phyloP scores from a whole-genome alignment of 352 stramenopile species.

The Globisporangium camurandrum region DNA sequence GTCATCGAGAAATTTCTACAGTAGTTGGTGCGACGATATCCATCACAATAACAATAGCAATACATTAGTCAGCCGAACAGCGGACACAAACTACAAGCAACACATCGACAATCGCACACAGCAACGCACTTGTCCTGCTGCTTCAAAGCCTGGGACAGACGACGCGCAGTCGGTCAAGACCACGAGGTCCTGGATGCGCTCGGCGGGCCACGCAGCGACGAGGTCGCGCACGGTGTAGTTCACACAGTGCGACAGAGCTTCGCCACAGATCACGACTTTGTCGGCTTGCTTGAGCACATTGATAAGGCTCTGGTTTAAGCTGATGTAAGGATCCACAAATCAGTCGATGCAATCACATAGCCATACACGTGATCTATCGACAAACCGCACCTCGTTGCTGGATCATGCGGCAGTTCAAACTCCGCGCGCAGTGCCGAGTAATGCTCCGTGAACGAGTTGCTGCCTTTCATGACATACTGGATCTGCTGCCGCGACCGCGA shows the following conservation, averaged over 20 bases:
- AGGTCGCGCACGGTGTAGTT: conserved; percentile 95
- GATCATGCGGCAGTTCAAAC: conserved; percentile 78
- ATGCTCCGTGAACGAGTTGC: conserved; percentile 94
- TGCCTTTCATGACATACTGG: conserved; percentile 91
- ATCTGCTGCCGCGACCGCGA: conserved; percentile 50
- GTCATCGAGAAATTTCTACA: conserved; percentile 47
- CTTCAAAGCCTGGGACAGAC: conserved; percentile 64
- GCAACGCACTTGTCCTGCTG: conserved; percentile 24
- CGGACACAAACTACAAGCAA: no score
- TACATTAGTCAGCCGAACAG: no score
- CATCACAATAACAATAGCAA: no score
- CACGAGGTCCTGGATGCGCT: conserved; percentile 61
- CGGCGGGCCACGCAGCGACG: conserved; percentile 69
- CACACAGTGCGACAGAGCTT: conserved; percentile 95
- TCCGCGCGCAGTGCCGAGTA: conserved; percentile 94
- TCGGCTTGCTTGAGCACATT: conserved; percentile 76
- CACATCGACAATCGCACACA: no score
- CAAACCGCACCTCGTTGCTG: conserved; percentile 37
- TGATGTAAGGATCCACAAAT: conserved; percentile 2
- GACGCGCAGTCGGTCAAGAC: conserved; percentile 74
- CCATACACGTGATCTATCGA: no score
- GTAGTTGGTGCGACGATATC: no score
- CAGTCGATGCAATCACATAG: neutral
- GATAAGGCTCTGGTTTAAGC: conserved; percentile 85
- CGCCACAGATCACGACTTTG: conserved; percentile 89